Evolutionary conservation across 202 grass and related monocot genomes (phyloP), one percentile per base, ranked within the genome.

Genomic region (Eragrostis tef): DNA sequence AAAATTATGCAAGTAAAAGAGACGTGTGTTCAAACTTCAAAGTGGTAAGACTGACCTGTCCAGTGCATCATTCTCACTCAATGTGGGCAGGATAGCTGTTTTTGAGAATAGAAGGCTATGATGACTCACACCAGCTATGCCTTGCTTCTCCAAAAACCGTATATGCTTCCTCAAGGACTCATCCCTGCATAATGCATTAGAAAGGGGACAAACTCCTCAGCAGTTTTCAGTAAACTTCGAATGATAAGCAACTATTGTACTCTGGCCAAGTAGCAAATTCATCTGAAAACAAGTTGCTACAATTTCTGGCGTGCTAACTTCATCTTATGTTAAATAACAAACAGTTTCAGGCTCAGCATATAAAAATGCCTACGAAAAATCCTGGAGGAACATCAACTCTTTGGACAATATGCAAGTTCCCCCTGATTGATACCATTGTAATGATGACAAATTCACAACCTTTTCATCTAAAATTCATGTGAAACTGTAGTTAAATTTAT

Each of bases 61-160:
- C 70, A 84, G 10, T 72, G 77, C 80, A 57, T 88, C 74, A n/a
- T 31, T 89, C 59, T 89, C 95, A 24, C 53, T 87, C 51, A 98
- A 71, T 22, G 82, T 43, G 64, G 95, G 95, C 20, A 98, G 87
- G 82, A 89, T 87, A 24, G 90, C 95, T 48, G 92, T 84, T 78
- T 98, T 98, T 25, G 95, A 91, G 78, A 91, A 98, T 17, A 98
- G 80, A 67, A 98, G 90, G 87, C 92, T 98, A 73, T 98, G 95
- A 70, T 98, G 90, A 47, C 92, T 98, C 68, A 94, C 92, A 63
- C 95, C 95, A 1, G 90, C 92, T 82, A 98, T 94, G 20, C 85
- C 90, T 81, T 89, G 88, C 57, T 73, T 73, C 53, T 98, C 92
- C 26, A 98, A 72, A 87, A 91, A 98, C 14, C 88, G 53, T 29